A percentile compares a stretch with the other conserved stretches of the same genome.
These are phyloP conservation scores for Colletotrichum tropicicola DNA, from an alignment of 2,329 filamentous ascomycete genomes.

Conservation along the genomic window DNA sequence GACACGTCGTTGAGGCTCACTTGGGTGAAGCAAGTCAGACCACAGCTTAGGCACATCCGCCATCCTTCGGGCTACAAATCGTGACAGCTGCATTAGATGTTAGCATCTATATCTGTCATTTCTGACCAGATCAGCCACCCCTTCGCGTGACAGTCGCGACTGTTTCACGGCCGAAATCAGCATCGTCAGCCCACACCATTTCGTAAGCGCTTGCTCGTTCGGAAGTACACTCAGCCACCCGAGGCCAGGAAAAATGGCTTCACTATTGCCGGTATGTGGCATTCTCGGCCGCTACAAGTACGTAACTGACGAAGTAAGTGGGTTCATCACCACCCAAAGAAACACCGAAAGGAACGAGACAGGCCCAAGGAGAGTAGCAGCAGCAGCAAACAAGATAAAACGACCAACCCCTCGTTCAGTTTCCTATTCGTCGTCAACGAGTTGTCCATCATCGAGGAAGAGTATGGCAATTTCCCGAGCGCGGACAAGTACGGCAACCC, in stretches of 20 bases:
- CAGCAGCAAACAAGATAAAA: background rate
- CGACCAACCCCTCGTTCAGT: constrained; percentile 26
- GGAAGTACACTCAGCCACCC: background rate
- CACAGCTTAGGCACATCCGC: background rate
- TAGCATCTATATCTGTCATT: constrained; percentile 14
- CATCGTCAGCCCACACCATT: background rate
- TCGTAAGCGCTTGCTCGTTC: too few species aligned
- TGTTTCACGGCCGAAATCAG: background rate
- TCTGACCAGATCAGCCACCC: constrained; percentile 16
- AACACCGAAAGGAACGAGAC: background rate
- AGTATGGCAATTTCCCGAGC: background rate
- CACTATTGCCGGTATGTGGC: background rate
- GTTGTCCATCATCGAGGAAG: constrained; percentile 33
- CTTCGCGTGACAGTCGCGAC: background rate
- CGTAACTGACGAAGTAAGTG: too few species aligned
- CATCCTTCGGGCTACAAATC: background rate
- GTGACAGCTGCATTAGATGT: background rate
- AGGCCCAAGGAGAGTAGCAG: background rate
- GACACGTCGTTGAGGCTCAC: background rate
- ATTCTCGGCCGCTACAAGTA: background rate
- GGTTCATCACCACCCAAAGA: background rate
- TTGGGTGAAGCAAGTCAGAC: background rate
- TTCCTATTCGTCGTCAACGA: constrained; percentile 53
- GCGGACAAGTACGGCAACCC: constrained; percentile 38
- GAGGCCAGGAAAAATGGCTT: background rate